Conservation (phyloP, 2,329 filamentous ascomycete genomes). For the Fusarium nematophilum region DNA sequence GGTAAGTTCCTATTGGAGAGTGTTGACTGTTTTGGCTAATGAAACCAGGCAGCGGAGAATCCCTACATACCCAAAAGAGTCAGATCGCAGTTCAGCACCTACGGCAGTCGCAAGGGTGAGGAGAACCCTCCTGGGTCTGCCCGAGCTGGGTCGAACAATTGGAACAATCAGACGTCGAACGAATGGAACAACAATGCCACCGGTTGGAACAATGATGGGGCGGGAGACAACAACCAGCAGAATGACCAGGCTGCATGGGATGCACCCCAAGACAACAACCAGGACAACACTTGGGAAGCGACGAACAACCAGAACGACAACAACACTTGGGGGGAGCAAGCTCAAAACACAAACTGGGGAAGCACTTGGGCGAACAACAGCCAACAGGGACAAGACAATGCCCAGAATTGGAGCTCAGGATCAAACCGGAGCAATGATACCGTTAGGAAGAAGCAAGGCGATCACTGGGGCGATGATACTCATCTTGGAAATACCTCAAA, state of each 20-base stretch:
- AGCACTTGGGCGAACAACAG: constrained; percentile 18
- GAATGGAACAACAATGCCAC: background rate
- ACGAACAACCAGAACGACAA: constrained; percentile 12
- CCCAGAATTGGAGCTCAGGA: constrained; percentile 11
- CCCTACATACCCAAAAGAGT: constrained; percentile 41
- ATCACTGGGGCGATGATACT: constrained; percentile 39
- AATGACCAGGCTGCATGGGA: constrained; percentile 8
- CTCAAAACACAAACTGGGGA: constrained; percentile 2
- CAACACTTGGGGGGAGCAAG: background rate
- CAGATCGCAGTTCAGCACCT: constrained; percentile 31
- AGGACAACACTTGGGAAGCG: constrained; percentile 9
- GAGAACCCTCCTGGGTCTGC: constrained; percentile 16
- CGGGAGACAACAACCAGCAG: constrained; percentile 16
- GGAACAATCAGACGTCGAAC: constrained; percentile 19
- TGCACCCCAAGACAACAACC: background rate
- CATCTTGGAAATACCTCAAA: constrained; percentile 5
- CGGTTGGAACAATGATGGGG: constrained; percentile 25
- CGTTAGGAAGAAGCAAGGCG: constrained; percentile 22
- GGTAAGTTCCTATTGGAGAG: constrained; percentile 22
- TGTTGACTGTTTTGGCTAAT: constrained; percentile 16
- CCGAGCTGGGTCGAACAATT: constrained; percentile 22
- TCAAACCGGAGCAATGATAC: constrained; percentile 35
- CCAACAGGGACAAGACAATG: constrained; percentile 13
- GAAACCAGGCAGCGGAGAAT: constrained; percentile 33
- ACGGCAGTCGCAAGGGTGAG: constrained; percentile 29